Conservation (phyloP, 352 stramenopile genomes). For the Bremia lactucae region DNA sequence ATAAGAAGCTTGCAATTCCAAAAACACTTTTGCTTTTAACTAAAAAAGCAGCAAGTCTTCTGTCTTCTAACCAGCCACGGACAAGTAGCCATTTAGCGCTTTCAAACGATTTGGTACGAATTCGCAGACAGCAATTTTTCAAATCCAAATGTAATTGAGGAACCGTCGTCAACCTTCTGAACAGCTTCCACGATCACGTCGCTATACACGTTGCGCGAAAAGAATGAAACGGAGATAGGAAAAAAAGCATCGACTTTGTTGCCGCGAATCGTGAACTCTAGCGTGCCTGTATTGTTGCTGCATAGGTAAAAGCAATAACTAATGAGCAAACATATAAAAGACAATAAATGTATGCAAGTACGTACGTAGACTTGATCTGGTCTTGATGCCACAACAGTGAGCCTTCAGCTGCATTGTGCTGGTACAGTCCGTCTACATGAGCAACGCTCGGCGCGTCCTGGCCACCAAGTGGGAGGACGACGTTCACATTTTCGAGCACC, state of each 20-base stretch:
- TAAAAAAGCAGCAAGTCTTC: background rate
- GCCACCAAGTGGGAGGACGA: slow-evolving; percentile 66
- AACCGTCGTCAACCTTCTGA: slow-evolving; percentile 59
- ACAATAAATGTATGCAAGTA: slow-evolving; percentile 2
- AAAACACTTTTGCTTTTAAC: slow-evolving; percentile 11
- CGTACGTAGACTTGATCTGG: slow-evolving; percentile 62
- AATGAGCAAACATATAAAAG: background rate
- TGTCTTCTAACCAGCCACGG: slow-evolving; percentile 5
- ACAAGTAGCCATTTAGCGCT: slow-evolving; percentile 6
- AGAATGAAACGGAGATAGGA: slow-evolving; percentile 83
- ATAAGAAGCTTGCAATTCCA: slow-evolving; percentile 10
- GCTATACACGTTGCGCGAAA: slow-evolving; percentile 82
- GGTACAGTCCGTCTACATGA: slow-evolving; percentile 77
- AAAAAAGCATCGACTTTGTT: slow-evolving; percentile 80
- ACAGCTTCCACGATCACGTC: slow-evolving; percentile 73
- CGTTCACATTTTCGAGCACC: slow-evolving; percentile 84
- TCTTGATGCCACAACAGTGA: slow-evolving; percentile 78
- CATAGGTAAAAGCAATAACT: slow-evolving; percentile 5
- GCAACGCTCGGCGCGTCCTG: slow-evolving; percentile 60
- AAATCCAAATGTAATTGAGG: slow-evolving; percentile 68
- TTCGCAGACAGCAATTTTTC: slow-evolving; percentile 84
- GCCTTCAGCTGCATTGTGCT: slow-evolving; percentile 68
- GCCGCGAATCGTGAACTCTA: slow-evolving; percentile 78
- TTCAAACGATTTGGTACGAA: slow-evolving; percentile 85
- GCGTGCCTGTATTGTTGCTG: slow-evolving; percentile 70